Evolutionary conservation across 2,329 filamentous ascomycete species (phyloP).

Genomic region (Capronia americana): DNA sequence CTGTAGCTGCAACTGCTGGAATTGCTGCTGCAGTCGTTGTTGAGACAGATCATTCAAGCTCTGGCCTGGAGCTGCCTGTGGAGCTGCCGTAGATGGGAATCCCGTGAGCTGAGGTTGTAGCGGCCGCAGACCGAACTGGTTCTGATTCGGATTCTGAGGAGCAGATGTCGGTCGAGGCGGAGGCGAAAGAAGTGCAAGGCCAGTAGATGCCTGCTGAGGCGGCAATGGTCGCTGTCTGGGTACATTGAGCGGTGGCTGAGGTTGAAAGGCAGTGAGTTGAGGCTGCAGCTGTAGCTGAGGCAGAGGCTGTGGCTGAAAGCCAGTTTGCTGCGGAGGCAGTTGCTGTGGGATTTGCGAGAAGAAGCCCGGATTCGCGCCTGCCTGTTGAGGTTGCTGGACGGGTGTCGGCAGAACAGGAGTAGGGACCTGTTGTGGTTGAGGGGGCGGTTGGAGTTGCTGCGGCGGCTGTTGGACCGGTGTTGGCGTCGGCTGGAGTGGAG

Average conservation of each 20-base stretch:
- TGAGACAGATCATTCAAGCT: conserved; percentile 76
- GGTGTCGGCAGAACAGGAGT: conserved; percentile 39
- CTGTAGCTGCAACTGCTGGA: conserved; percentile 56
- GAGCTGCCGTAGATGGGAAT: conserved; percentile 59
- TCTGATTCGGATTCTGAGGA: conserved; percentile 76
- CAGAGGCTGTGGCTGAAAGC: conserved; percentile 38
- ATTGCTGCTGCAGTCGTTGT: conserved; percentile 67
- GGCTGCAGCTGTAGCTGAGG: conserved; percentile 34
- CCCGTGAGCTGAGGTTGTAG: conserved; percentile 88
- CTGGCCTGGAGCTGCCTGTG: conserved; percentile 75
- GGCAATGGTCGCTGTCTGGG: conserved; percentile 71
- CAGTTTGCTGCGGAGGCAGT: conserved; percentile 23
- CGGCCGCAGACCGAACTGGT: conserved; percentile 73
- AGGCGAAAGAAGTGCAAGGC: conserved; percentile 72
- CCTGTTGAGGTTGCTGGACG: conserved; percentile 48
- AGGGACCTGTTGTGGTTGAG: conserved; percentile 42
- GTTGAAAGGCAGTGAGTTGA: conserved; percentile 40
- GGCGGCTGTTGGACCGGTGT: conserved; percentile 40
- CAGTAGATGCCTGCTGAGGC: conserved; percentile 65
- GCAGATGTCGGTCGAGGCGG: conserved; percentile 87
- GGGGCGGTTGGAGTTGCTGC: conserved; percentile 49
- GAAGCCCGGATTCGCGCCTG: conserved; percentile 56
- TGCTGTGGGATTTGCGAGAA: conserved; percentile 56
- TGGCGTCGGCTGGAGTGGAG: conserved; percentile 63
- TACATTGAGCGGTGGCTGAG: conserved; percentile 41